Evolutionary conservation across 2,329 filamentous ascomycete genomes (phyloP), one percentile per base, ranked within the genome.

Genomic region (Capronia americana): DNA sequence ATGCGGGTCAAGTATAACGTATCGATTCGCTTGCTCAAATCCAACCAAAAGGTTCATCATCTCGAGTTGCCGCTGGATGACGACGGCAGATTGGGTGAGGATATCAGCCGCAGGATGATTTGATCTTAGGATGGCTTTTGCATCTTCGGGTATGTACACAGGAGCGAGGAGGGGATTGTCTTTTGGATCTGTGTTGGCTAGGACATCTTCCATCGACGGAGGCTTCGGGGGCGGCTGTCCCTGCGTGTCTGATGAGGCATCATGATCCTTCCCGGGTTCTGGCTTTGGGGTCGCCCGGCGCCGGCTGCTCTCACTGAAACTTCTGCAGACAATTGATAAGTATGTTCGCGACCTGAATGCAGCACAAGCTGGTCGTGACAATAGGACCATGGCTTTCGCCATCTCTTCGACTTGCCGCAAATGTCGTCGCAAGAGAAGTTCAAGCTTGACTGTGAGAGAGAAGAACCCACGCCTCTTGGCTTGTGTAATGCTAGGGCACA

Each of bases 1-100:
- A 61, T 85, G 80, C 1, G 86, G 86, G 76, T 89, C 85, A 81
- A 89, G 85, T 57, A 90, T 88, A 14, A 88, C 82, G 73, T 90
- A 90, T 74, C 83, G 83, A 72, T 89, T 89, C 12, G 87, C 87
- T 74, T 90, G 87, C 75, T 90, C 87, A 70, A 89, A 89, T 1
- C 87, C 87, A 75, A 88, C 77, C 72, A 90, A 81, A 10, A 89
- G 80, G 75, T 89, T 89, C 85, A 88, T 87, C 79, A 89, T 83
- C 73, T 89, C 87, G 30, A 90, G 73, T 72, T 89, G 86, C 34
- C 87, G 79, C 70, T 88, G 86, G 10, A 90, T 82, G 6, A 90
- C 83, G 53, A 90, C 79, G 8, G 85, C 83, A 1, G 86, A 88
- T 72, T 89, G 88, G 51, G 84, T 81, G 23, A 90, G 78, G 23